Percentiles rank a stretch among this genome's conserved stretches.
These are phyloP conservation scores for Pichia thaimueangensis DNA, from an alignment of 805 yeast genomes.

Conservation along the genomic window DNA sequence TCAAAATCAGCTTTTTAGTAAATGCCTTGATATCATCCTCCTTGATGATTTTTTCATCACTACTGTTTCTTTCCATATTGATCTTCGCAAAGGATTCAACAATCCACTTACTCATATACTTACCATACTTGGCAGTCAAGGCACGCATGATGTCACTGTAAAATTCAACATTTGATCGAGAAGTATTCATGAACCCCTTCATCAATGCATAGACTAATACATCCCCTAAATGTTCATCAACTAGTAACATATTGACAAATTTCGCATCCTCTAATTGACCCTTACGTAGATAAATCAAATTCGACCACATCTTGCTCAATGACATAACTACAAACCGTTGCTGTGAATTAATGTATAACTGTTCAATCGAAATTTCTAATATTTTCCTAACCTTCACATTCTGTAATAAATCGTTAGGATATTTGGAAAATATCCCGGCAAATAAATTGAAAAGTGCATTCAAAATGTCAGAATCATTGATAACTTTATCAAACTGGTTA, in stretches of 20 bases:
- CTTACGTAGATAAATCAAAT: constrained; percentile 36
- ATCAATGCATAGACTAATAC: constrained; percentile 32
- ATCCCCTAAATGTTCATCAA: constrained; percentile 27
- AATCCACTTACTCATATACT: constrained; percentile 47
- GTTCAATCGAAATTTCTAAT: constrained; percentile 31
- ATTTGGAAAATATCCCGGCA: constrained; percentile 4
- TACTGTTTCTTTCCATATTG: constrained; percentile 23
- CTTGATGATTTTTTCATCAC: constrained; percentile 21
- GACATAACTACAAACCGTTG: constrained; percentile 54
- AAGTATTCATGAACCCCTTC: constrained; percentile 41
- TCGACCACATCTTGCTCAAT: constrained; percentile 49
- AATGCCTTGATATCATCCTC: constrained; percentile 34
- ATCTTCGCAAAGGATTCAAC: constrained; percentile 24
- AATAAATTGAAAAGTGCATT: constrained; percentile 48
- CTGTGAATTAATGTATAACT: constrained; percentile 33
- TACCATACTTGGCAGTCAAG: constrained; percentile 31
- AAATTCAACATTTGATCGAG: constrained; percentile 54
- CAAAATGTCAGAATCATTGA: constrained; percentile 54
- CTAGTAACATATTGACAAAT: constrained; percentile 21
- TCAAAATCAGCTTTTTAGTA: constrained; percentile 48
- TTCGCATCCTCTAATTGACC: constrained; percentile 35
- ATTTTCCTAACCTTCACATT: constrained; percentile 17
- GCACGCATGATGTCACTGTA: constrained; percentile 46
- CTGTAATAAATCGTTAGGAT: constrained; percentile 33
- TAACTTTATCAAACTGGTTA: constrained; percentile 24